phyloP scores from a whole-genome alignment of 805 yeast genomes.

The Cyberlindnera americana region DNA sequence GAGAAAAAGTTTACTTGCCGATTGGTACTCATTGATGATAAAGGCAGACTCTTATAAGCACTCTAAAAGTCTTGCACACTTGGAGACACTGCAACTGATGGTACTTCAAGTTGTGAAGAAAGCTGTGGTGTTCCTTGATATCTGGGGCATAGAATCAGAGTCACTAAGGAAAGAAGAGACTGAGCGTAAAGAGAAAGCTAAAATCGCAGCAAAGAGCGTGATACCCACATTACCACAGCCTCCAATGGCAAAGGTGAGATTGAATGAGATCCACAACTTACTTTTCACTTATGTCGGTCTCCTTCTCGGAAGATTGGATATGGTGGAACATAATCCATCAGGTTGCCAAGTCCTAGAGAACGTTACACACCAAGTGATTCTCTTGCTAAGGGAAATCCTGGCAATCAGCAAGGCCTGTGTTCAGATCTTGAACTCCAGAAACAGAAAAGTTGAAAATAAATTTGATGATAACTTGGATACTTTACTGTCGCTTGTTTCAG shows the following conservation, averaged over 20 bases:
- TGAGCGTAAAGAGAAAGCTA: constrained; percentile 6
- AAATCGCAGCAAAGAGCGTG: constrained; percentile 1
- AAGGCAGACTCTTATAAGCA: constrained; percentile 74
- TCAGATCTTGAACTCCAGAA: constrained; percentile 29
- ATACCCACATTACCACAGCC: constrained; percentile 47
- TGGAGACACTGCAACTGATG: constrained; percentile 59
- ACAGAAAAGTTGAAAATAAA: constrained; percentile 19
- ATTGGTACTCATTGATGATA: constrained; percentile 75
- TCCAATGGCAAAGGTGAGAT: constrained; percentile 60
- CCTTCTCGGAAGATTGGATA: constrained; percentile 71
- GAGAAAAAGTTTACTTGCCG: constrained; percentile 68
- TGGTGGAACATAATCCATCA: constrained; percentile 66
- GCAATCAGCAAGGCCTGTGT: constrained; percentile 53
- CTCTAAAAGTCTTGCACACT: constrained; percentile 52
- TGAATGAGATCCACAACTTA: constrained; percentile 60
- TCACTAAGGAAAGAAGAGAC: constrained; percentile 30
- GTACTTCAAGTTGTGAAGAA: constrained; percentile 65
- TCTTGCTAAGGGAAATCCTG: constrained; percentile 58
- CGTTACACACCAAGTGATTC: constrained; percentile 63
- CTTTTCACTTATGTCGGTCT: constrained; percentile 60
- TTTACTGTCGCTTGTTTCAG: constrained; percentile 56
- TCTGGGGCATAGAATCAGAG: constrained; percentile 68
- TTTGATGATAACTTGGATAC: constrained; percentile 48
- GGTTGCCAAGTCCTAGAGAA: constrained; percentile 69
- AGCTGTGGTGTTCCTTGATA: constrained; percentile 58